Percentiles rank a stretch among this genome's conserved stretches.
Evolutionary conservation across 163 green algal species (phyloP).

Genomic region (Scenedesmus sp.): DNA sequence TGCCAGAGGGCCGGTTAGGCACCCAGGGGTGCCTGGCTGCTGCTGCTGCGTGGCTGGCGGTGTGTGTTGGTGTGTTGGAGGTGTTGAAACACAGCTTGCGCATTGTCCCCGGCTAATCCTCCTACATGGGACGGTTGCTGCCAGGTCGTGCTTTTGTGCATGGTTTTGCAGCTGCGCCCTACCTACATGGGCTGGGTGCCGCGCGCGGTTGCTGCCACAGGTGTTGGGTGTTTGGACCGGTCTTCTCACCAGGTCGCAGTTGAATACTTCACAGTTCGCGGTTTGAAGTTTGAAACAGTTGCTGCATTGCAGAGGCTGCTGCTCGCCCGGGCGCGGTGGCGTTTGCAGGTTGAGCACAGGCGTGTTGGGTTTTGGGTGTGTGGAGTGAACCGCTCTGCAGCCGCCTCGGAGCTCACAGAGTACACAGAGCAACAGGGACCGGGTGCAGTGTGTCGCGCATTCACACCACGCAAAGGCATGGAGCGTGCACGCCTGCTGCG

Average conservation of each 20-base stretch:
- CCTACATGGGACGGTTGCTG: background rate
- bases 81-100: background rate
- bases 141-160: background rate
- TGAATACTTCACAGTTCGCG: background rate
- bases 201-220: background rate
- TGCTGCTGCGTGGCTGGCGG: background rate
- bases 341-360: background rate
- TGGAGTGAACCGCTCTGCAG: background rate
- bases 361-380: background rate
- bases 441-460: background rate
- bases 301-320: background rate
- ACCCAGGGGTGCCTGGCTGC: background rate
- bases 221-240: background rate
- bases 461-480: background rate
- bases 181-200: background rate
- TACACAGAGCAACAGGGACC: background rate
- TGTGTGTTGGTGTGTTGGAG: background rate
- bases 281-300: background rate
- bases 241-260: background rate
- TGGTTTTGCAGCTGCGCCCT: background rate
- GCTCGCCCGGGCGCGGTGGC: background rate
- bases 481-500: background rate
- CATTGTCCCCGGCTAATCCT: background rate
- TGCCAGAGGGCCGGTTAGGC: background rate
- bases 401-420: background rate